phyloP scores from a whole-genome alignment of 192 early-diverging fungal genomes.

The Coemansia sp. region DNA sequence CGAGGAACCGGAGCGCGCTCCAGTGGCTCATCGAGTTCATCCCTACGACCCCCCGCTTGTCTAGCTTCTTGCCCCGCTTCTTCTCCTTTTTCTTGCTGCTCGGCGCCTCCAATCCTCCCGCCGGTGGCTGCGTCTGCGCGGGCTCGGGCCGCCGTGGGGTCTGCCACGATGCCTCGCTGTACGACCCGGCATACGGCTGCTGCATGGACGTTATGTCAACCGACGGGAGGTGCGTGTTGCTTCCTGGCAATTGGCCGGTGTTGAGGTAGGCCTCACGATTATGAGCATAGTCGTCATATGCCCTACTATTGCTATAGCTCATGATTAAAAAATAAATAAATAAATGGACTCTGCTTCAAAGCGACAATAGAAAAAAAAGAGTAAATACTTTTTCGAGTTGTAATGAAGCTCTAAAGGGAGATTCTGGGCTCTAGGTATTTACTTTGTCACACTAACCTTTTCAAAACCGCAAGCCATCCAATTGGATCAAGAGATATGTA shows the following conservation, averaged over 20 bases:
- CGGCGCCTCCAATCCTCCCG: slow-evolving; percentile 1
- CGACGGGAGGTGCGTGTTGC: slow-evolving; percentile 1
- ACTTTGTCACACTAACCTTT: not conserved
- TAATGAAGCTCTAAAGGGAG: too few relatives aligned
- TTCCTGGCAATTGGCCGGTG: not conserved
- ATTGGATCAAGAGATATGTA: not conserved
- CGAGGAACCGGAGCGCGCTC: slow-evolving; percentile 22
- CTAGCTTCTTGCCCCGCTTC: not conserved
- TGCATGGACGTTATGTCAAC: slow-evolving; percentile 41
- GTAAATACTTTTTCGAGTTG: not conserved
- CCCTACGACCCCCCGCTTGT: slow-evolving; percentile 12
- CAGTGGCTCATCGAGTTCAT: slow-evolving; percentile 27
- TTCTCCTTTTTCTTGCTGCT: not conserved
- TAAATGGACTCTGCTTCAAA: not conserved
- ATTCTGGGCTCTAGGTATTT: not conserved
- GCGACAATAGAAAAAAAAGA: not conserved
- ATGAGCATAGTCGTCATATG: not conserved
- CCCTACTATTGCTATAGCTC: not conserved
- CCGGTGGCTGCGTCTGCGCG: not conserved
- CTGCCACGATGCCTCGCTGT: slow-evolving; percentile 32
- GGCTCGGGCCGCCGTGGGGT: not conserved
- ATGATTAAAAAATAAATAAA: not conserved
- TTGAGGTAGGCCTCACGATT: not conserved
- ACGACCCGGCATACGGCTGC: slow-evolving; percentile 21
- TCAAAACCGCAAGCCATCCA: not conserved